Evolutionary conservation across 495 filamentous ascomycete species (phyloP), one percentile per base, ranked within the genome.

Genomic region (Tuber umbilicatum): DNA sequence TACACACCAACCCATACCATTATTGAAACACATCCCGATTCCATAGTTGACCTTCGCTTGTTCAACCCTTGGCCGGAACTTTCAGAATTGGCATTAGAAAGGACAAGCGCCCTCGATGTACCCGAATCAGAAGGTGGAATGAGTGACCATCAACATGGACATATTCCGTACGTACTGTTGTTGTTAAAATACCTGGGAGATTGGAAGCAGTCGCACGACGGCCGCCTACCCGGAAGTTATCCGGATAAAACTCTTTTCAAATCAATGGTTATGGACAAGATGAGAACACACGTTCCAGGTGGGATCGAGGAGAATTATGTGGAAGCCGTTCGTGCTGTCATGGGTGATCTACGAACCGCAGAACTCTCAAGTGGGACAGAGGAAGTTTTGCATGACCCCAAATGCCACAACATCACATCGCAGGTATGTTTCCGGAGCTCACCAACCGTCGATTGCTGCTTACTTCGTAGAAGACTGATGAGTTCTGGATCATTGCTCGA

Each of bases 281-380:
- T 91, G 73, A 88, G 95, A 79, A 92, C 86, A 60, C 85, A 90
- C 78, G 94, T 89, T 77, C 83, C 93, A 42, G 94, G 97, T 84
- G 94, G 93, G 45, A 92, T 91, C 75, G 95, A 98, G 83, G 95
- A 99, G 86, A 99, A 99, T 83, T 99, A 91, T 82, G 94, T 97
- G 55, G 95, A 99, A 84, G 95, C 95, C 23, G 89, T 89, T 38
- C 90, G 88, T 17, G 94, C 94, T 5, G 94, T 98, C 2, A 83
- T 97, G 74, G 97, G 97, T 84, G 90, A 90, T 17, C 85, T 98
- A 37, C 88, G 89, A 45, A 86, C 87, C 41, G 89, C 90, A 68
- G 88, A 87, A 73, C 83, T 95, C 70, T 88, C 89, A 73, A 89
- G 87, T 69, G 86, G 89, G 16, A 86, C 94, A 50, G 89, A 87